Conservation (phyloP, 1,139 yeast genomes). For the Pichia terricola region DNA sequence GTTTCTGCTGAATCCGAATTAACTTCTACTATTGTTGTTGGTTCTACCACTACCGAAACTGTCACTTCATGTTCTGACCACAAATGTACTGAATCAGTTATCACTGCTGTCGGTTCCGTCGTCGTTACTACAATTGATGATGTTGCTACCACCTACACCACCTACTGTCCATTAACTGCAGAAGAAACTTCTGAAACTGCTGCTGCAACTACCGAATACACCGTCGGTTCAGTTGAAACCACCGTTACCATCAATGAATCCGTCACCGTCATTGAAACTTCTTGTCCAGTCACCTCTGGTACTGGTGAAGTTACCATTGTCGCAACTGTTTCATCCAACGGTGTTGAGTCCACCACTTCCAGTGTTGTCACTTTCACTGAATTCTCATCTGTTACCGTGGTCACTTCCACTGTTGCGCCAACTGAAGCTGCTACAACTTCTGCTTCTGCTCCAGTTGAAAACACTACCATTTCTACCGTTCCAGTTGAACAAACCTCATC, state of each 20-base stretch:
- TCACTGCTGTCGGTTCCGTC: slow-evolving; percentile 4
- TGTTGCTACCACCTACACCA: slow-evolving; percentile 5
- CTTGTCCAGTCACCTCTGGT: slow-evolving; percentile 10
- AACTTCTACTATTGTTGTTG: background rate
- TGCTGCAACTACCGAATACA: background rate
- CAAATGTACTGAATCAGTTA: slow-evolving; percentile 11
- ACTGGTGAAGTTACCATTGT: slow-evolving; percentile 16
- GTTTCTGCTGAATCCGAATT: slow-evolving; percentile 1
- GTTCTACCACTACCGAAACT: slow-evolving; percentile 7
- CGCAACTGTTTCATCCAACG: slow-evolving; percentile 1
- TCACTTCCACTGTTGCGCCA: slow-evolving; percentile 26
- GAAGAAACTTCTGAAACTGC: background rate
- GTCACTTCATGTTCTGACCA: slow-evolving; percentile 15
- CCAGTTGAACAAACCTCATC: background rate
- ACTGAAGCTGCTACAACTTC: slow-evolving; percentile 4
- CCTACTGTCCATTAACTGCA: slow-evolving; percentile 4
- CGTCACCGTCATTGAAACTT: slow-evolving; percentile 9
- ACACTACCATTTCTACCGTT: slow-evolving; percentile 3
- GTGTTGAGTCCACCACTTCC: background rate
- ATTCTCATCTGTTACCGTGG: slow-evolving; percentile 2
- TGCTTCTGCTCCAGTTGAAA: slow-evolving; percentile 9
- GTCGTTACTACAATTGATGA: slow-evolving; percentile 4
- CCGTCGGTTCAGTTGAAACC: slow-evolving; percentile 3
- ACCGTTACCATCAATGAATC: slow-evolving; percentile 5
- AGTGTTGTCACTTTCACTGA: slow-evolving; percentile 4